Evolutionary conservation across 2,329 filamentous ascomycete species (phyloP), one percentile per base, ranked within the genome.

Genomic region (Verticillium nubilum): DNA sequence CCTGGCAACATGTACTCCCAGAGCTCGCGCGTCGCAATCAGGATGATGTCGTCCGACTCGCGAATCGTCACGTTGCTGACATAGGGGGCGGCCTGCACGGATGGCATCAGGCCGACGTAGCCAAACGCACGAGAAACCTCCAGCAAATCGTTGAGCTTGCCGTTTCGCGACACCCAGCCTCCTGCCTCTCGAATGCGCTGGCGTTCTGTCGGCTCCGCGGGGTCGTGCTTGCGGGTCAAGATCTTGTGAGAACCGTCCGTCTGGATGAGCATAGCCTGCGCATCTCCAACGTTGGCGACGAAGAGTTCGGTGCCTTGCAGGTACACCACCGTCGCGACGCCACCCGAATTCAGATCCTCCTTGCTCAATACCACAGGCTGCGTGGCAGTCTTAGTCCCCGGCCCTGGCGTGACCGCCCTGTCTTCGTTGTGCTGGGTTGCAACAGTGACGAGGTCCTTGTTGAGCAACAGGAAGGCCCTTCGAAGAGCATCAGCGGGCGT

Each of bases 1-100:
- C 95, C 92, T 2, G 92, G 91, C 1, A 90, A 89, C 12, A 99
- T 82, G 72, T 93, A 97, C 64, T 98, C 93, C 95, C 95, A 99
- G 10, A 99, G 83, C 70, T 99, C 94, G 64, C 87, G 88, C 6
- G 93, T 97, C 2, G 93, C 95, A 61, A 99, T 81, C 57, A 99
- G 77, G 58, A 99, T 89, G 76, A 96, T 94, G 73, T 99, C 95
- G 70, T 99, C 94, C 60, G 92, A 88, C 64, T 97, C 92, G 54
- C 87, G 88, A 58, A 98, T 83, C 1, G 86, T 89, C 62, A 93
- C 80, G 63, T 92, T 88, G 65, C 85, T 84, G 56, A 97, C 87
- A 68, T 96, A 83, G 2, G 95, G 95, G 12, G 92, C 91, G 15
- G 96, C 94, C 72, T 97, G 93, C 31, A 99, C 90, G 6, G 92